Conservation (phyloP, 164 flowering plant species). For the Vitis rotundifolia region DNA sequence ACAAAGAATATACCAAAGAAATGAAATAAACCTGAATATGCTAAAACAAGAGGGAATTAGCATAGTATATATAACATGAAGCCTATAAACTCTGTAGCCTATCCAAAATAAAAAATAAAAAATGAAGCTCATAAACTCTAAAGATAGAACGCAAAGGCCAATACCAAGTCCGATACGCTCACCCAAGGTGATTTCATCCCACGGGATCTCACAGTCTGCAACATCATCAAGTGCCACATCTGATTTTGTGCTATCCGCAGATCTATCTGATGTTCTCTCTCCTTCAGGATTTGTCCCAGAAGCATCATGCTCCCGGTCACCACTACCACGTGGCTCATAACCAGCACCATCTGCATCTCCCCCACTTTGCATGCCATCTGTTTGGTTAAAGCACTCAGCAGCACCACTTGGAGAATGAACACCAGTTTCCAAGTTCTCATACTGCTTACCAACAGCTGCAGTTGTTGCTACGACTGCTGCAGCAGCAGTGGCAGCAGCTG, state of each 20-base stretch:
- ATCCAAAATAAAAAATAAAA: not conserved
- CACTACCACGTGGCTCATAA: constrained; percentile 42
- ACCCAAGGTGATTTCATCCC: constrained; percentile 93
- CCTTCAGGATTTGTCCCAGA: constrained; percentile 44
- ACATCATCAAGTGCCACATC: constrained; percentile 78
- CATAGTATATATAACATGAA: not conserved
- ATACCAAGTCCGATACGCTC: constrained; percentile 99
- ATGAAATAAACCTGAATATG: not conserved
- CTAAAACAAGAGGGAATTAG: not conserved
- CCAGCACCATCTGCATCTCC: constrained; percentile 40
- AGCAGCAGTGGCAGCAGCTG: constrained; percentile 92
- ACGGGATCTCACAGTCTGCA: constrained; percentile 85
- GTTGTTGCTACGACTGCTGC: constrained; percentile 88
- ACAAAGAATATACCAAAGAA: constrained; percentile 14
- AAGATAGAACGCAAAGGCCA: constrained; percentile 15
- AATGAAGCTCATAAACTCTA: not conserved
- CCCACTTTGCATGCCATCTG: constrained; percentile 30
- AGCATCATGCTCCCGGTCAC: constrained; percentile 36
- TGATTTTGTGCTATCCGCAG: constrained; percentile 66
- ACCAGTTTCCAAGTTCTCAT: constrained; percentile 44
- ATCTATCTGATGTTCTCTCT: constrained; percentile 76
- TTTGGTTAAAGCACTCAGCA: constrained; percentile 19
- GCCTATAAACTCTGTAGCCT: not conserved
- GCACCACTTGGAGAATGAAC: constrained; percentile 23
- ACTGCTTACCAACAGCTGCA: constrained; percentile 74